Conservation (phyloP, 306 rosid species). For the Fagus crenata region DNA sequence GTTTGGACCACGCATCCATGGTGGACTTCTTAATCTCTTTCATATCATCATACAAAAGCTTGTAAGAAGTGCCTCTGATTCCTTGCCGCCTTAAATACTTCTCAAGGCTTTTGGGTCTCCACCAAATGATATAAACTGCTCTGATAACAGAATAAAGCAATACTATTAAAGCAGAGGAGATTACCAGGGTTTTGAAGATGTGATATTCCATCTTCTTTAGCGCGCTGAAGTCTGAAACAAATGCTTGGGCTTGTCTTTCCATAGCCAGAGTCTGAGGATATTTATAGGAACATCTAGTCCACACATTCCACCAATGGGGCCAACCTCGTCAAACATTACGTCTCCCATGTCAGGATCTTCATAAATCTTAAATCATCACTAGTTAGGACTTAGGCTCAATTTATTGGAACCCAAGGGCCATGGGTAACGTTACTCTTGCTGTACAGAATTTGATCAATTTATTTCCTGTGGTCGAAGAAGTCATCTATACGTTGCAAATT, state of each 20-base stretch:
- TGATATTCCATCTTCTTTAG: conserved; percentile 27
- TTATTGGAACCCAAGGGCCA: too few species aligned
- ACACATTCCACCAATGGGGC: too few species aligned
- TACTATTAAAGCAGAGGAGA: conserved; percentile 9
- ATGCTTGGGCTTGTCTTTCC: background rate
- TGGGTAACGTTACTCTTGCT: too few species aligned
- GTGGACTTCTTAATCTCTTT: conserved; percentile 30
- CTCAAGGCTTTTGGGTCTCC: conserved; percentile 40
- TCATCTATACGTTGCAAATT: too few species aligned
- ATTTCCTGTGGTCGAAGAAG: too few species aligned
- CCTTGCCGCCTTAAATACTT: conserved; percentile 40
- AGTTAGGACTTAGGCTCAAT: too few species aligned
- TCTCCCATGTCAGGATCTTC: too few species aligned
- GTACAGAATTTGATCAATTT: too few species aligned
- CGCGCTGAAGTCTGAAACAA: background rate
- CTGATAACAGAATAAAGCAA: conserved; percentile 13
- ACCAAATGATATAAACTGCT: conserved; percentile 30
- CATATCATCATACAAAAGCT: conserved; percentile 39
- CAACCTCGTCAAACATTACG: too few species aligned
- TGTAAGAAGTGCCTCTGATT: conserved; percentile 44
- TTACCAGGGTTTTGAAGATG: conserved; percentile 21
- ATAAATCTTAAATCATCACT: too few species aligned
- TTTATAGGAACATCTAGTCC: background rate
- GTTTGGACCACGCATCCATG: conserved; percentile 33
- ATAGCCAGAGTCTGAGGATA: background rate